Base-by-base conservation (phyloP, 2,329 filamentous ascomycete genomes). In the Nemania diffusa region DNA sequence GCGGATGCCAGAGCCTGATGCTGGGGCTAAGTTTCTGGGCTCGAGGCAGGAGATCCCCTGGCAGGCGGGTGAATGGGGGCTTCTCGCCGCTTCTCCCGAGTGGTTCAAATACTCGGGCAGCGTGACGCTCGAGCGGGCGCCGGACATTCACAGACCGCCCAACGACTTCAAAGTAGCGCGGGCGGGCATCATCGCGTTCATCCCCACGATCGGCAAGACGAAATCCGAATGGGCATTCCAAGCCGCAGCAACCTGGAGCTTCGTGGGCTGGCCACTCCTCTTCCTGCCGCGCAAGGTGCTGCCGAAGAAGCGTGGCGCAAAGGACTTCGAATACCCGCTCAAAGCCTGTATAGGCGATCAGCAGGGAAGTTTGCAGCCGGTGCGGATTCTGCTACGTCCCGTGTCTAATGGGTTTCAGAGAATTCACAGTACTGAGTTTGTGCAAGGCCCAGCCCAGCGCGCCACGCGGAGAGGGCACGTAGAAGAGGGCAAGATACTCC, bases 21-120 rank as follows among this genome's bases (percentile, higher is more conserved):
- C 40, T 0, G 40, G 51, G 20, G 20, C 15, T 8, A 29, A 20
- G 40, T 37, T 48, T 20, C 34, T 20, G 8, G 27, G 29, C 9
- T 2, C 42, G 6, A 40, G 13, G 13, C 56, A 58, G 17, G 56
- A 58, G n/a, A 46, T 24, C 27, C 3, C 2, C 27, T 56, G 59
- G 59, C n/a, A 37, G 13, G 13, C n/a, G 5, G 59, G 27, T 9
- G 59, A 62, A 56, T 62, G 59, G 59, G 51, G 59, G 5, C 59
- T 62, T 17, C 15, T 62, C 20, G 59, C 51, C 37, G 37, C 40
- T n/a, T 62, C 59, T 48, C 59, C 59, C 5, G 59, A 55, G 11
- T 62, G 59, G 51, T 62, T 62, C n/a, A 55, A 34, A 24, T 17
- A 48, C 11, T 58, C 56, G 5, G 56, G 24, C 17, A 15, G 15